Evolutionary conservation across 208 protist species (phyloP).

Genomic region (Acanthamoeba royreba): DNA sequence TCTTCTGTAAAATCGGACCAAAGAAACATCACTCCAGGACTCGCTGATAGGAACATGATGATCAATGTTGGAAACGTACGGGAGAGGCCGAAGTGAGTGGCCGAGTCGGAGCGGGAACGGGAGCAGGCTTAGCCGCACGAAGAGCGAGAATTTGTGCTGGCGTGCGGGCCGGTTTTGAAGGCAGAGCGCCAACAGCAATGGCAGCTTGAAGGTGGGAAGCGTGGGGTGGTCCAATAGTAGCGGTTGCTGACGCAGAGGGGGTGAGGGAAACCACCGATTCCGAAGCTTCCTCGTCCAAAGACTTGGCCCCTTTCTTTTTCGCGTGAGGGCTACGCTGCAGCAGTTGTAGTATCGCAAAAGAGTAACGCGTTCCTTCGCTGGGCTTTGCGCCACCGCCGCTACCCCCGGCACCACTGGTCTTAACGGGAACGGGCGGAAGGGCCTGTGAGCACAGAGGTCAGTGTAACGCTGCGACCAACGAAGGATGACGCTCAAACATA

Average conservation of each 20-base stretch:
- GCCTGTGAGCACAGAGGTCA: neutral
- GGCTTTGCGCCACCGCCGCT: neutral
- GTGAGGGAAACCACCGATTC: neutral
- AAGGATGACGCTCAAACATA: neutral
- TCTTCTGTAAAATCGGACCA: neutral
- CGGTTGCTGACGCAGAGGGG: neutral
- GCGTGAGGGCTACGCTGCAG: neutral
- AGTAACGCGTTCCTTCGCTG: neutral
- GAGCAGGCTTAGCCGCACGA: neutral
- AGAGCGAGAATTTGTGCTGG: neutral
- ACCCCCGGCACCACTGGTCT: no score
- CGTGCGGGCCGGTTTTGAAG: neutral
- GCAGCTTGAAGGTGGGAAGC: neutral
- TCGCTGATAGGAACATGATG: no score
- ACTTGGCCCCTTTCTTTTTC: neutral
- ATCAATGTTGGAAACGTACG: neutral
- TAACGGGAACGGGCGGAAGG: neutral
- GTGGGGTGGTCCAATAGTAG: neutral
- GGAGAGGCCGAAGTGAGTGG: neutral
- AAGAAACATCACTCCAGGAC: no score
- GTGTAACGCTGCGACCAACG: neutral
- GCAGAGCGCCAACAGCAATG: neutral
- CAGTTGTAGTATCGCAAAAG: neutral
- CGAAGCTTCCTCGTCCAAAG: neutral
- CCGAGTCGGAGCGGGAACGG: neutral